Conservation (phyloP, 2,329 filamentous ascomycete species). For the Pestalotiopsis sp. region DNA sequence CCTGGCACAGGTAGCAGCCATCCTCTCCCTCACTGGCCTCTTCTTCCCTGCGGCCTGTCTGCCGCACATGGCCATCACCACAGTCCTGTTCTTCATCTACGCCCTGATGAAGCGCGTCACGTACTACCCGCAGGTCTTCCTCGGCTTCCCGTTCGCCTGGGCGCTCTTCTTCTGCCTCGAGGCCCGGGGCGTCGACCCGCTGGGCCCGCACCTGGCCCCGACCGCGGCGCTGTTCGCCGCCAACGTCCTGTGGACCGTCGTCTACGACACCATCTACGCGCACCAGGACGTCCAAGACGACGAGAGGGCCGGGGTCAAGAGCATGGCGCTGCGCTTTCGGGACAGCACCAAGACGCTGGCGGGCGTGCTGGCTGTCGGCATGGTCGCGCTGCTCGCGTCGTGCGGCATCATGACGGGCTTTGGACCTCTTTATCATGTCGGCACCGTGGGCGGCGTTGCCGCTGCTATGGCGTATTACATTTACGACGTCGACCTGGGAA, state of each 20-base stretch:
- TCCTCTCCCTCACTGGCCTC: constrained; percentile 46
- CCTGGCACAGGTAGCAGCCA: constrained; percentile 21
- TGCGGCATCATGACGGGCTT: neutral
- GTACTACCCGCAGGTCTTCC: constrained; percentile 35
- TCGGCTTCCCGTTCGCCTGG: constrained; percentile 36
- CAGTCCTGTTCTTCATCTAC: constrained; percentile 33
- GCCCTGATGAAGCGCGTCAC: constrained; percentile 38
- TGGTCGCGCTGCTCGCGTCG: constrained; percentile 1
- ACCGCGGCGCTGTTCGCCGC: constrained; percentile 26
- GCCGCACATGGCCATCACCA: constrained; percentile 25
- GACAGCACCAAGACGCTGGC: constrained; percentile 7
- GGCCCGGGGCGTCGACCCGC: constrained; percentile 25
- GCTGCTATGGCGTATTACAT: neutral
- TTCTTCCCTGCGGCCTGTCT: constrained; percentile 30
- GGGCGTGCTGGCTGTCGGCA: constrained; percentile 3
- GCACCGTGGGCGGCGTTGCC: neutral
- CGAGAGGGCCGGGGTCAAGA: constrained; percentile 34
- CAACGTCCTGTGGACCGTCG: constrained; percentile 32
- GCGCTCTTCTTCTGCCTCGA: constrained; percentile 32
- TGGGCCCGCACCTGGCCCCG: constrained; percentile 25
- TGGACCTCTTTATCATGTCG: neutral
- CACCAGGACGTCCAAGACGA: constrained; percentile 37
- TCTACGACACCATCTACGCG: constrained; percentile 40
- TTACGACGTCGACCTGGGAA: neutral
- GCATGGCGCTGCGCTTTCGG: constrained; percentile 42